phyloP scores from a whole-genome alignment of 2,329 filamentous ascomycete species.

The Aureobasidium sp. region DNA sequence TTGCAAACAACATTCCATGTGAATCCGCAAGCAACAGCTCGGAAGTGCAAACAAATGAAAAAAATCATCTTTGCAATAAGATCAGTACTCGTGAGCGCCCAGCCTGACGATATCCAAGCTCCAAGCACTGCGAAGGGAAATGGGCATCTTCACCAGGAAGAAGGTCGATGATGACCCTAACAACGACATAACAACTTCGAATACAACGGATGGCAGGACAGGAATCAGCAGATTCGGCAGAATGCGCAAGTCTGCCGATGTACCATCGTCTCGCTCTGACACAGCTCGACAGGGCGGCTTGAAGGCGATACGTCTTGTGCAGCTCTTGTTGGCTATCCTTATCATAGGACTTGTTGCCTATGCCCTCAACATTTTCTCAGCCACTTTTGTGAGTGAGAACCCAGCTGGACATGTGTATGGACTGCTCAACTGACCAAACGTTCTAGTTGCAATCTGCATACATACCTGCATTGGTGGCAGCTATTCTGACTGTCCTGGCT shows the following conservation, averaged over 20 bases:
- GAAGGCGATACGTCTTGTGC: background rate
- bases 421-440: background rate
- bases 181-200: background rate
- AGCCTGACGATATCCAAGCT: background rate
- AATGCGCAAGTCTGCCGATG: background rate
- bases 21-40: background rate
- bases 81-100: background rate
- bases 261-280: background rate
- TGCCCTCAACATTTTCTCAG: background rate
- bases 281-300: background rate
- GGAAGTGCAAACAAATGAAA: background rate
- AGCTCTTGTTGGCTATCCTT: background rate
- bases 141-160: background rate
- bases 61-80: background rate
- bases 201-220: background rate
- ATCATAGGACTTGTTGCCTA: conserved; percentile 4
- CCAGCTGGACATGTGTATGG: background rate
- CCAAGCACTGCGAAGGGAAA: background rate
- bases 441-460: conserved; percentile 7
- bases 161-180: background rate
- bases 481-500: background rate
- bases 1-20: background rate
- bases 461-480: background rate
- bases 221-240: background rate
- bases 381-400: background rate